Evolutionary conservation across 2,329 filamentous ascomycete genomes (phyloP).

Genomic region (Lecanoromycetidae sp.): DNA sequence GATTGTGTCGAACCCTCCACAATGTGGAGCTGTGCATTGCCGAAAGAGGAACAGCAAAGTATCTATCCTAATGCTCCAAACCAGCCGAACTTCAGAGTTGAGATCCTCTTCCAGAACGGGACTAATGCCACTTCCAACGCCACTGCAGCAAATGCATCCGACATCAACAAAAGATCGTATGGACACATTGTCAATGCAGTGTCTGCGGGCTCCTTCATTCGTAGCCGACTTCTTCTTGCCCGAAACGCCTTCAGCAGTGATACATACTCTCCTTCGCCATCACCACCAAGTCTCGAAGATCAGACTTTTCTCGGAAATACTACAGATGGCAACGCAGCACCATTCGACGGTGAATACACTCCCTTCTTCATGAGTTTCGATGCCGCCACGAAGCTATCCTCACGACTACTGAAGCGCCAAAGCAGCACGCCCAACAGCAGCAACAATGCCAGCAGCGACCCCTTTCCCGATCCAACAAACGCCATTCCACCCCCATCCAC

Average conservation of each 20-base stretch:
- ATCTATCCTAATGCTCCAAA: slow-evolving; percentile 52
- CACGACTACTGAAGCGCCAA: slow-evolving; percentile 28
- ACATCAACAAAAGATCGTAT: slow-evolving; percentile 19
- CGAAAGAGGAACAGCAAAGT: slow-evolving; percentile 60
- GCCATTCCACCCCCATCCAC: slow-evolving; percentile 53
- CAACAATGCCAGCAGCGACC: too few species aligned
- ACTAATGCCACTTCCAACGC: slow-evolving; percentile 51
- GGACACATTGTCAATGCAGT: slow-evolving; percentile 22
- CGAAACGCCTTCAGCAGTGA: slow-evolving; percentile 26
- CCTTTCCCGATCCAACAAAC: slow-evolving; percentile 36
- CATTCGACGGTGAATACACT: slow-evolving; percentile 71
- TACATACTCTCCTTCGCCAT: slow-evolving; percentile 34
- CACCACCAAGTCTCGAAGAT: slow-evolving; percentile 48
- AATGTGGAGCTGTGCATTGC: slow-evolving; percentile 76
- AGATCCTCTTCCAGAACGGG: slow-evolving; percentile 53
- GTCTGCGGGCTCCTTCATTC: slow-evolving; percentile 25
- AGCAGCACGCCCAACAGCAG: slow-evolving; percentile 18
- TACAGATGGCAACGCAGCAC: slow-evolving; percentile 59
- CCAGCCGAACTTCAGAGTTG: slow-evolving; percentile 66
- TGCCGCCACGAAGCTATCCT: slow-evolving; percentile 25
- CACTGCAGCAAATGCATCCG: slow-evolving; percentile 30
- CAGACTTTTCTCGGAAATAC: slow-evolving; percentile 74
- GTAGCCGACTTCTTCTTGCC: slow-evolving; percentile 21
- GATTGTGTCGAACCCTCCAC: slow-evolving; percentile 61
- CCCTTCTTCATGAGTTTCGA: slow-evolving; percentile 78